Conservation (phyloP, 2,329 filamentous ascomycete species). For the Microsporum ferrugineum region DNA sequence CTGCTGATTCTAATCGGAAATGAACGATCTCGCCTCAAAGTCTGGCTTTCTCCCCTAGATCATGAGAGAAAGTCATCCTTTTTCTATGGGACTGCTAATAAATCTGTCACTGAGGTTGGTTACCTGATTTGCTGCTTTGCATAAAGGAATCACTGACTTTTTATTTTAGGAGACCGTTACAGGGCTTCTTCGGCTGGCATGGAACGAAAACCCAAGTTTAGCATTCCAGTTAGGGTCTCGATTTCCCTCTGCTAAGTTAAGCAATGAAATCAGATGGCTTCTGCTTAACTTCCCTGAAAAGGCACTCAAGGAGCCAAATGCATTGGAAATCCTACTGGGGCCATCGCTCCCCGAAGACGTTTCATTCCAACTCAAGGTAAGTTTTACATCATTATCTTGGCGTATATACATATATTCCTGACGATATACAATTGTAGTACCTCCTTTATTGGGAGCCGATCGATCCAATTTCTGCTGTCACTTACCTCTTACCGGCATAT, state of each 20-base stretch:
- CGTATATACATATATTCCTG: background rate
- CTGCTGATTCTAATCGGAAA: constrained; percentile 68
- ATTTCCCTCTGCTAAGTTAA: constrained; percentile 63
- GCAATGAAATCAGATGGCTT: constrained; percentile 64
- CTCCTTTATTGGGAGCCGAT: constrained; percentile 86
- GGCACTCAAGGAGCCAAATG: constrained; percentile 68
- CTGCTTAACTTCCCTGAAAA: constrained; percentile 75
- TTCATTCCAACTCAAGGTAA: constrained; percentile 69
- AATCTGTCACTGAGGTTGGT: constrained; percentile 9
- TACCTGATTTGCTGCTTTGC: background rate
- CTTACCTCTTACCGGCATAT: constrained; percentile 84
- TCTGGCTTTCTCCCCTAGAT: constrained; percentile 79
- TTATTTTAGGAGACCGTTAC: constrained; percentile 35
- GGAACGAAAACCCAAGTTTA: constrained; percentile 71
- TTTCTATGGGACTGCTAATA: constrained; percentile 31
- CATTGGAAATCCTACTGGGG: constrained; percentile 70
- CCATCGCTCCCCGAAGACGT: constrained; percentile 66
- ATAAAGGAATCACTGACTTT: background rate
- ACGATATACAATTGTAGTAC: constrained; percentile 44
- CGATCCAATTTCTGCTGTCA: constrained; percentile 85
- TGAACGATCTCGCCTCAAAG: constrained; percentile 68
- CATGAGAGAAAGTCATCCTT: constrained; percentile 47
- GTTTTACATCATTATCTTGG: background rate
- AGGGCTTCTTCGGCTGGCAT: constrained; percentile 66
- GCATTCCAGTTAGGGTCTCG: constrained; percentile 74